Evolutionary conservation across 352 stramenopile genomes (phyloP).

Genomic region (Elongisporangium anandrum): DNA sequence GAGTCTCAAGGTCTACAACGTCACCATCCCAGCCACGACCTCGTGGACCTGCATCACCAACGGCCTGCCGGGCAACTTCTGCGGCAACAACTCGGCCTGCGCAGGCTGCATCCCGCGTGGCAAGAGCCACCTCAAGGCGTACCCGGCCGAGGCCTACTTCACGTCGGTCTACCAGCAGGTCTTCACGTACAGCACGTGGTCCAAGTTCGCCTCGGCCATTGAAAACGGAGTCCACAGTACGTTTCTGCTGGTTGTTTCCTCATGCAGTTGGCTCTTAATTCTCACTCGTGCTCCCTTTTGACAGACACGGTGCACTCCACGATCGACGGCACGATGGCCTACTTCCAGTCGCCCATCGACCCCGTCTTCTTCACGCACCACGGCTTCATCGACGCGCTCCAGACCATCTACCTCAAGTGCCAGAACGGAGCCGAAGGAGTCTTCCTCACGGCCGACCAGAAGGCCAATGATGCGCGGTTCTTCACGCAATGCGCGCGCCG

Average conservation of each 20-base stretch:
- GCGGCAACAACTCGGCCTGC: slow-evolving; percentile 25
- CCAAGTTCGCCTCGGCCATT: slow-evolving; percentile 21
- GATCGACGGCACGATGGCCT: slow-evolving; percentile 40
- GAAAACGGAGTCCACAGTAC: slow-evolving; percentile 50
- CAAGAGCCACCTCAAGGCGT: slow-evolving; percentile 12
- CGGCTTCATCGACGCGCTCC: slow-evolving; percentile 34
- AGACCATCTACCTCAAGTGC: slow-evolving; percentile 58
- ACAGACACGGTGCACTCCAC: slow-evolving; percentile 40
- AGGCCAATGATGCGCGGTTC: slow-evolving; percentile 26
- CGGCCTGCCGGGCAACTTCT: slow-evolving; percentile 39
- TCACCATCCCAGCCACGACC: slow-evolving; percentile 22
- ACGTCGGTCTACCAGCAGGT: slow-evolving; percentile 37
- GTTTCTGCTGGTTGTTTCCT: slow-evolving; percentile 6
- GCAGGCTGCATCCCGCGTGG: slow-evolving; percentile 29
- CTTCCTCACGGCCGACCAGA: slow-evolving; percentile 15
- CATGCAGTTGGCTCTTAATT: not conserved
- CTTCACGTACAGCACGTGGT: slow-evolving; percentile 23
- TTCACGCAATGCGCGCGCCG: slow-evolving; percentile 24
- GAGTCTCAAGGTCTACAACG: slow-evolving; percentile 10
- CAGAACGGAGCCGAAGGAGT: slow-evolving; percentile 23
- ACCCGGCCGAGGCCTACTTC: slow-evolving; percentile 30
- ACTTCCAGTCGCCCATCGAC: slow-evolving; percentile 38
- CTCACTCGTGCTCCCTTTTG: not conserved
- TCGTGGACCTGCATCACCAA: slow-evolving; percentile 22
- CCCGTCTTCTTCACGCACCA: slow-evolving; percentile 59